Conservation (phyloP, 1,139 yeast species). For the Geotrichum fermentans region DNA sequence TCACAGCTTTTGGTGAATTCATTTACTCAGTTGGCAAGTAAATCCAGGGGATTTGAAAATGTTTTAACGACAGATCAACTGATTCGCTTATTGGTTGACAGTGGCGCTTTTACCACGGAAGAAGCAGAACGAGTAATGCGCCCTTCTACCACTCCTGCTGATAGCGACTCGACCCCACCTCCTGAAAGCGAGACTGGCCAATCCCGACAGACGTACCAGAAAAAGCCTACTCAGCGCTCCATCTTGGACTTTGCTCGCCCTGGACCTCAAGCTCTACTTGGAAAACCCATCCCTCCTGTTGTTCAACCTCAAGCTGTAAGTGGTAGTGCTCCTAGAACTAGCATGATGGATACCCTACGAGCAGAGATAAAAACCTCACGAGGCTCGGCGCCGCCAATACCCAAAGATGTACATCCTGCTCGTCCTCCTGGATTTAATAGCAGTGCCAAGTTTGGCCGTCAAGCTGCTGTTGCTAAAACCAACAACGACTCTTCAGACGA, state of each 20-base stretch:
- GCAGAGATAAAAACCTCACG: constrained; percentile 23
- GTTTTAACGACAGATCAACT: constrained; percentile 28
- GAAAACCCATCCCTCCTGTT: constrained; percentile 20
- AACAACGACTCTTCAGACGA: constrained; percentile 20
- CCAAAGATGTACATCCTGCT: constrained; percentile 51
- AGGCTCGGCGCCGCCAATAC: constrained; percentile 20
- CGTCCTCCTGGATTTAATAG: constrained; percentile 79
- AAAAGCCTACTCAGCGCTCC: constrained; percentile 22
- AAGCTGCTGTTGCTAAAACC: constrained; percentile 19
- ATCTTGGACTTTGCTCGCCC: constrained; percentile 24
- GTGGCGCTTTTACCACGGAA: constrained; percentile 26
- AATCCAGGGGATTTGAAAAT: constrained; percentile 26
- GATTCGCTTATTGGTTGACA: constrained; percentile 27
- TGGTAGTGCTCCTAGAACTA: constrained; percentile 24
- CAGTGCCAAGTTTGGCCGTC: constrained; percentile 23
- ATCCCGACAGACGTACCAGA: not conserved
- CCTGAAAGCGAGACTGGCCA: constrained; percentile 6
- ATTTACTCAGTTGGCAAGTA: constrained; percentile 27
- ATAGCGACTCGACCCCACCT: constrained; percentile 5
- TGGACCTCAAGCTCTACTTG: constrained; percentile 21
- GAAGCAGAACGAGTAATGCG: constrained; percentile 20
- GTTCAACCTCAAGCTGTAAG: constrained; percentile 17
- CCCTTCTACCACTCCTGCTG: constrained; percentile 18
- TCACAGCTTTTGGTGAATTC: constrained; percentile 27
- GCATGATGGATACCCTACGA: constrained; percentile 32